Evolutionary conservation across 495 filamentous ascomycete genomes (phyloP).

Genomic region (Penicillium salamii): DNA sequence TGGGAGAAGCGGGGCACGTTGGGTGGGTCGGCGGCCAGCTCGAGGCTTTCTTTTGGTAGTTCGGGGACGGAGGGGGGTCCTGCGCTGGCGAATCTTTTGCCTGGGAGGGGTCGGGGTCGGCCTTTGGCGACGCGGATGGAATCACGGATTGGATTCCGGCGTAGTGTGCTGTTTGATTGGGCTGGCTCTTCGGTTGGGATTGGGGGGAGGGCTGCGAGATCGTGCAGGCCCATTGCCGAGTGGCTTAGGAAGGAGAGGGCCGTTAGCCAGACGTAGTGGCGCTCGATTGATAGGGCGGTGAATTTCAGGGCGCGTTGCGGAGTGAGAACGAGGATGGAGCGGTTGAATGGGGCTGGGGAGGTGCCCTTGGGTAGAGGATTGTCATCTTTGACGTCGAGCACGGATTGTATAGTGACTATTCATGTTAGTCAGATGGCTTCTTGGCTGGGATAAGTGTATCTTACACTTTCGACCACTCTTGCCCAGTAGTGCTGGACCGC

Average conservation of each 20-base stretch:
- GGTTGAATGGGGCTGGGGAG: constrained; percentile 66
- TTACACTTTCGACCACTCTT: constrained; percentile 95
- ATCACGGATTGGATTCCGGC: constrained; percentile 73
- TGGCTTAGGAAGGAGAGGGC: constrained; percentile 92
- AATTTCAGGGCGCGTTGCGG: constrained; percentile 94
- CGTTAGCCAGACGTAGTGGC: constrained; percentile 94
- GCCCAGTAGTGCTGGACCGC: constrained; percentile 81
- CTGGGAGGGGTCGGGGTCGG: constrained; percentile 54
- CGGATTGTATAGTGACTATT: constrained; percentile 92
- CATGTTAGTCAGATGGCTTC: too few species aligned
- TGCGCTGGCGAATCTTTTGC: constrained; percentile 34
- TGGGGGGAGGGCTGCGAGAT: constrained; percentile 56
- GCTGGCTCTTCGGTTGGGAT: constrained; percentile 48
- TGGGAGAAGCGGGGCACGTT: constrained; percentile 78
- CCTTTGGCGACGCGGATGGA: constrained; percentile 88
- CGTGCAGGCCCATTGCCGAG: constrained; percentile 69
- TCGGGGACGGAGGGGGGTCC: constrained; percentile 33
- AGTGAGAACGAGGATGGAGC: constrained; percentile 92
- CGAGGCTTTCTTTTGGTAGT: constrained; percentile 28
- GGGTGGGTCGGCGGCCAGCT: constrained; percentile 70
- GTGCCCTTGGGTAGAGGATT: constrained; percentile 77
- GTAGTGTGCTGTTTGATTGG: constrained; percentile 39
- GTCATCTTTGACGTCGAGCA: constrained; percentile 94
- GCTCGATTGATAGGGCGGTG: constrained; percentile 75
- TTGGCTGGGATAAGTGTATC: constrained; percentile 35